phyloP scores from a whole-genome alignment of 495 filamentous ascomycete species.

The Annulohypoxylon bovei region DNA sequence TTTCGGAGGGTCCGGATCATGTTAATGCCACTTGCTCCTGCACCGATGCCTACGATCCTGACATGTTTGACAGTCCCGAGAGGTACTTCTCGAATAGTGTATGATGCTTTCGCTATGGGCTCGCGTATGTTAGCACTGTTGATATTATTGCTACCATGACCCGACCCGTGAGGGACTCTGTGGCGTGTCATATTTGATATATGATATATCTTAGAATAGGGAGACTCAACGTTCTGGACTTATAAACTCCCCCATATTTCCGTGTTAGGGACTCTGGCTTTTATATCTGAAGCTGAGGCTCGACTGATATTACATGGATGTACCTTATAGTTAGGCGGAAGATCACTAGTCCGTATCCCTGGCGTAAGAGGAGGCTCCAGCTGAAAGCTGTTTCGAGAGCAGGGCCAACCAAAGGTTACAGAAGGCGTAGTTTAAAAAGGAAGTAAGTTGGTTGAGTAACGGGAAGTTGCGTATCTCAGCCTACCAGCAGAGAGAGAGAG shows the following conservation, averaged over 20 bases:
- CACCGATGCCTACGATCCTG: constrained; percentile 60
- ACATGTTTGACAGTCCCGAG: constrained; percentile 56
- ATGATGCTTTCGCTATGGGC: constrained; percentile 35
- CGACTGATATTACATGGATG: neutral
- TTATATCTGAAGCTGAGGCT: constrained; percentile 31
- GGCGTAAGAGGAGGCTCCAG: constrained; percentile 35
- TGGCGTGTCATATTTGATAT: constrained; percentile 39
- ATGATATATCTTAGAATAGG: constrained; percentile 20
- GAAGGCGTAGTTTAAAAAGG: constrained; percentile 1
- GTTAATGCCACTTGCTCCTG: constrained; percentile 61
- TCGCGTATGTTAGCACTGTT: constrained; percentile 21
- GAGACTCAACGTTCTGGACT: constrained; percentile 38
- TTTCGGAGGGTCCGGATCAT: constrained; percentile 56
- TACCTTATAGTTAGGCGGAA: neutral
- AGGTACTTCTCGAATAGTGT: constrained; percentile 54
- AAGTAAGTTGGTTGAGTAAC: constrained; percentile 26
- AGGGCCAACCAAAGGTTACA: constrained; percentile 36
- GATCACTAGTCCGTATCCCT: constrained; percentile 7
- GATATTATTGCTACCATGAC: constrained; percentile 1
- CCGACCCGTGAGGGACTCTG: constrained; percentile 25
- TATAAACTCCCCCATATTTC: constrained; percentile 32
- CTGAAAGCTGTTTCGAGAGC: constrained; percentile 37
- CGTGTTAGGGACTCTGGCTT: constrained; percentile 3
- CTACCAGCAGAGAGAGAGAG: constrained; percentile 38
- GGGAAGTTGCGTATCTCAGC: constrained; percentile 41